Conservation (phyloP, 805 yeast species). For the Yamadazyma phyllophila region DNA sequence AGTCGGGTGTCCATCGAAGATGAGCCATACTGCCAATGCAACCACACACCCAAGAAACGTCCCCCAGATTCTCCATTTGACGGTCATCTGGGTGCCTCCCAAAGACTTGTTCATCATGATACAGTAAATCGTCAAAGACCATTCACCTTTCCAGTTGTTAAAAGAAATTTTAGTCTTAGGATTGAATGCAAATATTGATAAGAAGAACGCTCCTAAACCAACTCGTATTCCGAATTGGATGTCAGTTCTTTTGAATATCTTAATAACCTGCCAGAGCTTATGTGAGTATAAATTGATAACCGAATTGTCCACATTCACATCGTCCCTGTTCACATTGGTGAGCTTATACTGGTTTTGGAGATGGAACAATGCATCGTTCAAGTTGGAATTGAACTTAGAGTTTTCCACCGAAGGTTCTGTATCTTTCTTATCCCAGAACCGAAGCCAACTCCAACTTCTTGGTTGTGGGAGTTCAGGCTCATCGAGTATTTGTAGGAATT, state of each 20-base stretch:
- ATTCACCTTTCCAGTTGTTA: conserved; percentile 71
- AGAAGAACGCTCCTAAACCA: conserved; percentile 68
- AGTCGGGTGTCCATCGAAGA: conserved; percentile 53
- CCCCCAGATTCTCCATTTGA: conserved; percentile 70
- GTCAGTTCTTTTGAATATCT: conserved; percentile 58
- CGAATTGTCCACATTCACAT: conserved; percentile 5
- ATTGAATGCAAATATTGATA: conserved; percentile 66
- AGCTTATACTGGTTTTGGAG: conserved; percentile 26
- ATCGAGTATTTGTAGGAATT: conserved; percentile 45
- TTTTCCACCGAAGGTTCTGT: background rate
- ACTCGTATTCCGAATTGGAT: conserved; percentile 78
- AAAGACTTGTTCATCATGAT: conserved; percentile 82
- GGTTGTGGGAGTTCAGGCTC: conserved; percentile 21
- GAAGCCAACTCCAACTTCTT: conserved; percentile 51
- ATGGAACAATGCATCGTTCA: conserved; percentile 34
- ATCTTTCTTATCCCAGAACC: conserved; percentile 42
- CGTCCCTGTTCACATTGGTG: conserved; percentile 3
- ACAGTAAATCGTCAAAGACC: conserved; percentile 80
- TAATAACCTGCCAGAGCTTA: conserved; percentile 49
- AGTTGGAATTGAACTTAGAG: conserved; percentile 15
- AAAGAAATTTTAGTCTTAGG: conserved; percentile 54
- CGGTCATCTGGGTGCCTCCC: conserved; percentile 82
- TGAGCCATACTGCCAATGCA: conserved; percentile 60
- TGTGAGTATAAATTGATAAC: conserved; percentile 10
- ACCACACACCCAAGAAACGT: conserved; percentile 67